phyloP scores from a whole-genome alignment of 106 monocot species.

The Allium cepa region DNA sequence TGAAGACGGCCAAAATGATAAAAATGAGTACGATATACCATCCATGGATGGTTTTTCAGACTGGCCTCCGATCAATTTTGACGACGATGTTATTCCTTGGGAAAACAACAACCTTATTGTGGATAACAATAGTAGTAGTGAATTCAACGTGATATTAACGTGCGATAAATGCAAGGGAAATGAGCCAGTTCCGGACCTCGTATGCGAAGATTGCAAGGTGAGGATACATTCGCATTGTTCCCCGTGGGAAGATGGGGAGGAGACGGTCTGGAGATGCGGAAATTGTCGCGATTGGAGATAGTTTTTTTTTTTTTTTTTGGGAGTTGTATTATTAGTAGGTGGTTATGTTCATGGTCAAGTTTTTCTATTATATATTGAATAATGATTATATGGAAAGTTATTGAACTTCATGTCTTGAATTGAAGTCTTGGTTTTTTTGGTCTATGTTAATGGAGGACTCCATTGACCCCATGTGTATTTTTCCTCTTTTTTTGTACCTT shows the following conservation, averaged over 20 bases:
- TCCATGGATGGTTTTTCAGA: constrained; percentile 3
- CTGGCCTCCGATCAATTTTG: constrained; percentile 8
- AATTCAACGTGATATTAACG: not conserved
- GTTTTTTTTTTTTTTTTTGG: not conserved
- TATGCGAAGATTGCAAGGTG: constrained; percentile 50
- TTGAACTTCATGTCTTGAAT: no score
- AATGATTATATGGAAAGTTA: no score
- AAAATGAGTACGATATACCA: constrained; percentile 18
- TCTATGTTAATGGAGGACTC: no score
- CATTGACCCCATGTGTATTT: no score
- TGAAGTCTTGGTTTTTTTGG: no score
- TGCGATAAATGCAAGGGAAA: constrained; percentile 47
- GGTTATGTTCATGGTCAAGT: no score
- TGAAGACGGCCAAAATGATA: constrained; percentile 24
- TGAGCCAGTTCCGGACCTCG: constrained; percentile 35
- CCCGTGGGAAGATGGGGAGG: constrained; percentile 51
- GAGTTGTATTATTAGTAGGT: no score
- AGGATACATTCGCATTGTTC: constrained; percentile 58
- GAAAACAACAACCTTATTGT: not conserved
- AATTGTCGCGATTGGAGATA: constrained; percentile 63
- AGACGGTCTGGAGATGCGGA: constrained; percentile 58
- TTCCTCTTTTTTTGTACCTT: no score
- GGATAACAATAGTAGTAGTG: not conserved
- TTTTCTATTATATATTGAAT: no score
- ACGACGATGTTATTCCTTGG: constrained; percentile 2